A percentile compares a stretch with the other conserved stretches of the same genome.
Conservation (phyloP, 2,329 filamentous ascomycete species). For the Akanthomyces muscarius region DNA sequence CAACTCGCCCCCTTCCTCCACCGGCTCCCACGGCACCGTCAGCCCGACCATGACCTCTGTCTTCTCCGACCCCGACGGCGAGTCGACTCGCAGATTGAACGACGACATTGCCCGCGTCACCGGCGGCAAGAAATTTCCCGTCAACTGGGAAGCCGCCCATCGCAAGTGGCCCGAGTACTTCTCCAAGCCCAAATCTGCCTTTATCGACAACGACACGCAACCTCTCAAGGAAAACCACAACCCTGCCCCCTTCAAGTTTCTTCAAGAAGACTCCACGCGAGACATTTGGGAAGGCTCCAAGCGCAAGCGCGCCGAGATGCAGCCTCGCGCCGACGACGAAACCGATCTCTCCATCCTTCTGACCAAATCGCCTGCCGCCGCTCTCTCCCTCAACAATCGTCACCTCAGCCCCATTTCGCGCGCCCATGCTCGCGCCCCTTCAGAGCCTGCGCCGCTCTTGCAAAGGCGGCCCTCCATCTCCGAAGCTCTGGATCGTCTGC, state of each 20-base stretch:
- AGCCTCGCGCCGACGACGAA: conserved; percentile 50
- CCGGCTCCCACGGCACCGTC: conserved; percentile 54
- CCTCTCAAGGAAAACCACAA: conserved; percentile 45
- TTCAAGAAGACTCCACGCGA: conserved; percentile 39
- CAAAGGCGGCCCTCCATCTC: conserved; percentile 31
- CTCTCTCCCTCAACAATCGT: conserved; percentile 27
- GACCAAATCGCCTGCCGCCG: conserved; percentile 35
- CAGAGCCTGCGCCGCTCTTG: conserved; percentile 24
- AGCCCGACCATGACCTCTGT: conserved; percentile 51
- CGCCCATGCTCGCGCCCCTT: conserved; percentile 30
- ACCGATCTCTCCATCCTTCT: conserved; percentile 46
- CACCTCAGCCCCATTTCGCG: conserved; percentile 38
- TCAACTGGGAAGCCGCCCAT: conserved; percentile 44
- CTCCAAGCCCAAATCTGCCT: conserved; percentile 35
- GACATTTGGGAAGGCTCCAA: conserved; percentile 37
- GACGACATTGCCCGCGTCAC: conserved; percentile 45
- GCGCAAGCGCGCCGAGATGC: conserved; percentile 47
- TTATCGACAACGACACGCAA: conserved; percentile 31
- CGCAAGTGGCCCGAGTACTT: conserved; percentile 53
- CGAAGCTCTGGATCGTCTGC: conserved; percentile 33
- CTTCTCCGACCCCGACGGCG: conserved; percentile 50
- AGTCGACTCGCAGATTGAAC: conserved; percentile 49
- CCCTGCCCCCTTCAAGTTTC: conserved; percentile 31
- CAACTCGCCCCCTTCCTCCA: conserved; percentile 56
- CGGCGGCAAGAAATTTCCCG: conserved; percentile 34